A percentile compares a stretch with the other conserved stretches of the same genome.
Evolutionary conservation across 1,284 basidiomycete genomes (phyloP).

Genomic region (Wallemia hederae): DNA sequence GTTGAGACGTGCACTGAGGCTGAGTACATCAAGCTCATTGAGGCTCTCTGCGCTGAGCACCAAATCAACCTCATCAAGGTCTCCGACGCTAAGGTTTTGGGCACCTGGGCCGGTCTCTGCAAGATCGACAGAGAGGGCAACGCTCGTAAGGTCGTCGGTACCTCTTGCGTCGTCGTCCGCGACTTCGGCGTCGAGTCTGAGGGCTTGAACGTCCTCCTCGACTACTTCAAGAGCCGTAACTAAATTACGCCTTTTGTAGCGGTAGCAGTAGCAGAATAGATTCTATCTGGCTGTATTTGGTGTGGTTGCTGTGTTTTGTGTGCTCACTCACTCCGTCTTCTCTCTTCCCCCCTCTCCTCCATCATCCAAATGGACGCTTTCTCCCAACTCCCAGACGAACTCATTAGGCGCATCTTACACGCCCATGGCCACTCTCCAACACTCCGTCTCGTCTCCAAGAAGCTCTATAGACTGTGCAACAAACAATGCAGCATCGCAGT

Average conservation of each 20-base stretch:
- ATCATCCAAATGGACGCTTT: too few relatives aligned
- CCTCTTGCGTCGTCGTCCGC: slow-evolving; percentile 93
- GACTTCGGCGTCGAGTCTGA: slow-evolving; percentile 89
- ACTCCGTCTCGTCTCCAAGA: too few relatives aligned
- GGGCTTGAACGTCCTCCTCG: slow-evolving; percentile 83
- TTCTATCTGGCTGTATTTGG: neutral
- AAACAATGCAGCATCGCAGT: too few relatives aligned
- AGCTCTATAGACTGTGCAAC: too few relatives aligned
- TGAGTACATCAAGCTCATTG: slow-evolving; percentile 99
- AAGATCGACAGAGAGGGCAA: slow-evolving; percentile 91
- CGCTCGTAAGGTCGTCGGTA: slow-evolving; percentile 83
- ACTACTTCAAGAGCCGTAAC: slow-evolving; percentile 77
- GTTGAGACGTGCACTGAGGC: slow-evolving; percentile 97
- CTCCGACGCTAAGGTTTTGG: slow-evolving; percentile 80
- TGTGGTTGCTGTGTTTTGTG: neutral
- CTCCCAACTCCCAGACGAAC: too few relatives aligned
- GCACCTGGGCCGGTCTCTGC: slow-evolving; percentile 94
- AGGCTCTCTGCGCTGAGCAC: slow-evolving; percentile 96
- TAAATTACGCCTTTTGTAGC: neutral
- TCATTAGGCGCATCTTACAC: too few relatives aligned
- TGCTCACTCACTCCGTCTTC: too few relatives aligned
- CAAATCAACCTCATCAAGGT: slow-evolving; percentile 99
- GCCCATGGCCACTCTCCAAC: too few relatives aligned
- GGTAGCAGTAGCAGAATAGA: too few relatives aligned
- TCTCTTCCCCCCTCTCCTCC: too few relatives aligned